Base-by-base conservation (phyloP, 768 basidiomycete genomes). In the Trametes gibbosa region DNA sequence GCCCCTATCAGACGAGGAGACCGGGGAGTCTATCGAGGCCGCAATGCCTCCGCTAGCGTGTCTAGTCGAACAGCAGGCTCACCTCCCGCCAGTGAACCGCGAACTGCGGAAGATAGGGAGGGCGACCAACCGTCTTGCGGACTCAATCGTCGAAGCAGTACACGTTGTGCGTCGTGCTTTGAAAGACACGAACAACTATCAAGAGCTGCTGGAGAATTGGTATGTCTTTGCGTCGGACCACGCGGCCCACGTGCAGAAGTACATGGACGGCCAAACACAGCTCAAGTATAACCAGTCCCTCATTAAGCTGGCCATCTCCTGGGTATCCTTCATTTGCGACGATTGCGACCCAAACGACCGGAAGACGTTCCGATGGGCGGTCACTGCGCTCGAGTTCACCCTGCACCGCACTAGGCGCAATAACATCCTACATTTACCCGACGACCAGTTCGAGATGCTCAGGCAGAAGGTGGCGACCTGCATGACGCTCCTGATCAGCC, bases 281-380 rank as follows among this genome's bases (percentile, higher is more conserved):
- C 76, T 81, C 65, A 87, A 89, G 64, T 96, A 97, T 74, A 89
- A 90, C 68, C 84, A 89, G 7, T 80, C 89, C 3, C 79, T 98
- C 34, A 89, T 95, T 72, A 88, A 86, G 60, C 82, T 98, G 52
- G 93, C 95, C 10, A 98, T 98, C 66, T 90, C 92, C 13, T 99
- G 96, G 96, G 92, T 98, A 34, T 89, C 94, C 43, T 98, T 99
- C 78, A 96, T 98, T 63, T 97, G 94, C 75, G 95, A 98, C 69
- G 92, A 95, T 66, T 99, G 97, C 75, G 92, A 97, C 66, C 94
- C 95, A 8, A 89, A 92, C 34, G 95, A 98, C 72, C 84, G 93
- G 57, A 90, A 88, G 72, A 98, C 94, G 0, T 99, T 99, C 81
- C 89, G 91, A 70, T 98, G 95, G 95, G 95, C 97, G 8, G 95